Evolutionary conservation across 169 alveolate genomes (phyloP), one percentile per base, ranked within the genome.

Genomic region (Theileria annulata): DNA sequence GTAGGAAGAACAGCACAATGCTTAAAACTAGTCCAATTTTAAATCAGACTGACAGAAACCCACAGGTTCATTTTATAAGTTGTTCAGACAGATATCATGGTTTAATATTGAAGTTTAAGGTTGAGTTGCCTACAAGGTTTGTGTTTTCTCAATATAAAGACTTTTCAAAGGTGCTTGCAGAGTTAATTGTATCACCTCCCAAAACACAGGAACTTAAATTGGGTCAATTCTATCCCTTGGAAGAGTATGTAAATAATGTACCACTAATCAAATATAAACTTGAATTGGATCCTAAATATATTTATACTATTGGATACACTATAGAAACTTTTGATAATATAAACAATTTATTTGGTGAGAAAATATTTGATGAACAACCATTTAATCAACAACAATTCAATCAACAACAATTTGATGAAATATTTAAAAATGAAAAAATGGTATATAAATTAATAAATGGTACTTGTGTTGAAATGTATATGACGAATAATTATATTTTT

Each of bases 131-230:
- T 17, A 62, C 71, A 19, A 62, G 71, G 71, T 62, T 62, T 21
- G 37, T 62, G 17, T 62, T 62, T 37, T 62, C 71, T 2, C 71
- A 62, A 37, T 62, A 62, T 37, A 62, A 37, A 27, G 49, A 62
- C 71, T 62, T 62, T 37, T 62, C 71, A 30, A 62, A 62, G 48
- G 71, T 62, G 0, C 31, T 62, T 21, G 71, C 71, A 15, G 71
- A 62, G 49, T 21, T 62, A 21, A 37, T 62, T 31, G 71, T 62
- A 3, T n/a, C 37, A 28, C 71, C 71, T 31, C 21, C 71, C 3
- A 62, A 19, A 10, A 6, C 25, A n/a, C 23, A 28, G 37, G 71
- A 62, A 6, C 37, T 37, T 2, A 62, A 62, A 21, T n/a, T 15
- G 13, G 71, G 71, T 13, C 3, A 42, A 8, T 62, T 62, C 19